Conservation (phyloP, 2,329 filamentous ascomycete genomes). For the Xylaria sp. region DNA sequence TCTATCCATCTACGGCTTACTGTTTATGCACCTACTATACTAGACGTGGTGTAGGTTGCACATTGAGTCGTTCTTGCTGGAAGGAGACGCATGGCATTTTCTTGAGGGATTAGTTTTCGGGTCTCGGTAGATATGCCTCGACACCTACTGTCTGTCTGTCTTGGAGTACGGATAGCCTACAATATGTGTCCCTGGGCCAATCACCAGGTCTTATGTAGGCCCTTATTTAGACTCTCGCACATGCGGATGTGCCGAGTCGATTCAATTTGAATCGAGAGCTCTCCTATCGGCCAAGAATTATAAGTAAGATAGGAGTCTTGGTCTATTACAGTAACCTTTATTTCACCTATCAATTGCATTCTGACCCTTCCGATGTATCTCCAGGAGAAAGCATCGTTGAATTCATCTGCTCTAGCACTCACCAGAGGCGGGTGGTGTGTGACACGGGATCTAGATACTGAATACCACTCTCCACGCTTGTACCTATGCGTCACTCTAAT, state of each 20-base stretch:
- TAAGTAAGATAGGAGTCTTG: neutral
- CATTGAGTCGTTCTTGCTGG: neutral
- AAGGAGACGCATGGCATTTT: neutral
- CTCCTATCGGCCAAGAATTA: neutral
- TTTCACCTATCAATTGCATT: neutral
- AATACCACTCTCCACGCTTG: neutral
- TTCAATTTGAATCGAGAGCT: neutral
- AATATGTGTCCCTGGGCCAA: no score
- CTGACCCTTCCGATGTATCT: neutral
- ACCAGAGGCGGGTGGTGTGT: neutral
- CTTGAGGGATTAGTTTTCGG: neutral
- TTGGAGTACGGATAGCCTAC: neutral
- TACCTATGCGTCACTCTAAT: neutral
- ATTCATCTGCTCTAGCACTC: neutral
- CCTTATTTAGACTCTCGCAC: neutral
- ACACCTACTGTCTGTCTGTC: neutral
- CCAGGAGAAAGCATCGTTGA: neutral
- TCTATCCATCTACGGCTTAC: slow-evolving; percentile 17
- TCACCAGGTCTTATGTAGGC: neutral
- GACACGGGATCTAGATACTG: neutral
- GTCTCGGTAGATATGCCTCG: neutral
- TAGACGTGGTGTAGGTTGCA: slow-evolving; percentile 14
- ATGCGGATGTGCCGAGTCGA: neutral
- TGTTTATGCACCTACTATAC: slow-evolving; percentile 13
- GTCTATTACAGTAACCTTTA: neutral